phyloP scores from a whole-genome alignment of 1,284 basidiomycete species.

The Volvariella surrecta region DNA sequence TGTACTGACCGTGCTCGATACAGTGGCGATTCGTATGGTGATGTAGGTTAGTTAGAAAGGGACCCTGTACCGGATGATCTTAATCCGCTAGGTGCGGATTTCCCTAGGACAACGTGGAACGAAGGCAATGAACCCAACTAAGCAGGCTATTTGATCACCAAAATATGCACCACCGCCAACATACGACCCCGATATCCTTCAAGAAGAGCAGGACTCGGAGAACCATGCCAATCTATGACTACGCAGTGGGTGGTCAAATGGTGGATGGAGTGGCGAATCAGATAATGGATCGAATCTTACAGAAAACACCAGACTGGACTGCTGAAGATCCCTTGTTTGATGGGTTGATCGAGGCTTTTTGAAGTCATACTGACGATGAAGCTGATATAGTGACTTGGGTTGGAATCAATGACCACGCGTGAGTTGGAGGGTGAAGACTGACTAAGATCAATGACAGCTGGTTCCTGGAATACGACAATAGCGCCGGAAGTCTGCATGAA shows the following conservation, averaged over 20 bases:
- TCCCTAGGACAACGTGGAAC: conserved; percentile 34
- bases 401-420: conserved; percentile 60
- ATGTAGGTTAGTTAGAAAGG: conserved; percentile 23
- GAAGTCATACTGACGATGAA: conserved; percentile 2
- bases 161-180: conserved; percentile 28
- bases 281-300: conserved; percentile 28
- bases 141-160: conserved; percentile 44
- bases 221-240: conserved; percentile 40
- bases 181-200: conserved; percentile 17
- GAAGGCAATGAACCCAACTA: conserved; percentile 38
- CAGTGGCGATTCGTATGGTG: conserved; percentile 48
- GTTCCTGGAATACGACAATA: conserved; percentile 11
- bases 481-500: conserved; percentile 28
- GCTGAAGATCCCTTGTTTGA: conserved; percentile 36
- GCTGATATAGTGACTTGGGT: conserved; percentile 46
- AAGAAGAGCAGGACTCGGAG: conserved; percentile 20
- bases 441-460: neutral
- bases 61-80: conserved; percentile 22
- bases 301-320: conserved; percentile 28
- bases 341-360: conserved; percentile 17
- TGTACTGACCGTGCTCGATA: neutral
- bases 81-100: conserved; percentile 38
- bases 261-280: conserved; percentile 30
- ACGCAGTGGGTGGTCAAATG: conserved; percentile 37
- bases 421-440: no score